Evolutionary conservation across 1,139 yeast species (phyloP), one percentile per base, ranked within the genome.

Genomic region (Meyerozyma guilliermondii): DNA sequence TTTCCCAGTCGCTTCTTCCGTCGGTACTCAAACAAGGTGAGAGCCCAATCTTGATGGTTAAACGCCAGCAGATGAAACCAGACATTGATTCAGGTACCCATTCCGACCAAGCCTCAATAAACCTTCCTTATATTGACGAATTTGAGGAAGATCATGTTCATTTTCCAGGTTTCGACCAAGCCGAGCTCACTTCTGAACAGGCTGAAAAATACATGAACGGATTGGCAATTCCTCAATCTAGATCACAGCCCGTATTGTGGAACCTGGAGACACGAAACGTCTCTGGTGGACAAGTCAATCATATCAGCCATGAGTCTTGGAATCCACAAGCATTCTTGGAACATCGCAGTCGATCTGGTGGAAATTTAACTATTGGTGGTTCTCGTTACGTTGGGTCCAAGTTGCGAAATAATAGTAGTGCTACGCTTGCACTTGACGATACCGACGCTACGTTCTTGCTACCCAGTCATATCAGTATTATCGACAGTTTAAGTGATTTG

Each of bases 11-110:
- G 8, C 54, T 69, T 33, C 51, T 68, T 27, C 75, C 74, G 7
- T 55, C 73, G 1, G 71, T 68, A 1, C 51, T 69, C 28, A 63
- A 59, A 46, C 56, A 53, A 22, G 65, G 71, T 1, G 67, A 63
- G 45, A 64, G 69, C 39, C 66, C 63, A 0, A 66, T 66, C 7
- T 48, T 63, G 53, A 58, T 56, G 31, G 45, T 57, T 7, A 62
- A 59, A 46, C 46, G 69, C 31, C 51, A 55, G 42, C 68, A 62
- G 38, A 29, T 29, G 33, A 29, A 29, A 6, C 9, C 4, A 5
- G 33, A 29, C 13, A 2, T 13, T 7, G 51, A 47, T 18, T 28
- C 39, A 28, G 17, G 31, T 13, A 40, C 35, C 26, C 33, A 38
- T 20, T 20, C 29, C 4, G 49, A 39, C 20, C 49, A 50, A 16